These are phyloP conservation scores for Rhododendron simsii DNA, from an alignment of 148 eudicot genomes.

Conservation along the genomic window DNA sequence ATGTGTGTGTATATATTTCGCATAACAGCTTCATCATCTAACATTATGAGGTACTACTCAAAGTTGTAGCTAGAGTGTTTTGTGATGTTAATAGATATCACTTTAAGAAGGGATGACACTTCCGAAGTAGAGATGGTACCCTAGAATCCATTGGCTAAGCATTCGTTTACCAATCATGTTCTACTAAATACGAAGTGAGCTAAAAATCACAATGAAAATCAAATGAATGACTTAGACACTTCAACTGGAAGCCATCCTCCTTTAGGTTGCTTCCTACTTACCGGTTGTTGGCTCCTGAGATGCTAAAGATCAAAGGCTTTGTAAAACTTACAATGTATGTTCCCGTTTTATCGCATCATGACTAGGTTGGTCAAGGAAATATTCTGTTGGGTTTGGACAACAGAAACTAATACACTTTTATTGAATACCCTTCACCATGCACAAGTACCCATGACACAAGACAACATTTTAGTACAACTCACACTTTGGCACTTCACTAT, in stretches of 20 bases:
- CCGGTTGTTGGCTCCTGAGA: too few species aligned
- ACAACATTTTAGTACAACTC: too few species aligned
- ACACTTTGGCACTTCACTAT: too few species aligned
- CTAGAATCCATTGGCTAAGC: background rate
- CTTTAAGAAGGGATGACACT: background rate
- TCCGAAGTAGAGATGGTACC: background rate
- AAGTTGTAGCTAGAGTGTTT: background rate
- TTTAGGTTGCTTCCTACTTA: conserved; percentile 1
- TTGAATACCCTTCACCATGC: too few species aligned
- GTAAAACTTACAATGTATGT: background rate
- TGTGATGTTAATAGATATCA: background rate
- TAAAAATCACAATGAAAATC: background rate
- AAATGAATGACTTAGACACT: background rate
- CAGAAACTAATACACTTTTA: too few species aligned
- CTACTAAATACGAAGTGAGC: background rate
- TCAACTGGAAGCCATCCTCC: background rate
- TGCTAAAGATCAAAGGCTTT: background rate
- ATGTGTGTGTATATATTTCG: background rate
- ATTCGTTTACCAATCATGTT: background rate
- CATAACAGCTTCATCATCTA: background rate
- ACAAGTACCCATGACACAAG: too few species aligned
- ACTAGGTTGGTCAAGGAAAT: too few species aligned
- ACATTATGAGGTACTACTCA: background rate
- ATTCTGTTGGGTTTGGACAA: too few species aligned
- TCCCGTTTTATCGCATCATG: background rate